phyloP scores from a whole-genome alignment of 257 asterid species.

The Linaria vulgaris region DNA sequence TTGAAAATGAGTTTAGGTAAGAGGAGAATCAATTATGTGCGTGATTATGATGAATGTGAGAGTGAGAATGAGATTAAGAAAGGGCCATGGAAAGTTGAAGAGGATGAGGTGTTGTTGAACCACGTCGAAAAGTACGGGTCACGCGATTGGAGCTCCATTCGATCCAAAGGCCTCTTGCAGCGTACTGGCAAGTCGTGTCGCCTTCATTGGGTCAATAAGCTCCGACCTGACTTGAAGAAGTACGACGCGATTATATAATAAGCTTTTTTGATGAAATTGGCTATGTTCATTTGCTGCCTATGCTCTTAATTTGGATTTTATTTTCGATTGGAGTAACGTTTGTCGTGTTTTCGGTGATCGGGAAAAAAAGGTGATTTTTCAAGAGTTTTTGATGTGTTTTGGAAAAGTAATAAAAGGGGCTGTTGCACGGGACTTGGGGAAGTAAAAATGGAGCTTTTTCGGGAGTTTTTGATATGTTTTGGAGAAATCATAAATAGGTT shows the following conservation, averaged over 20 bases:
- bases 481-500: too few species aligned
- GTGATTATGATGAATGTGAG: constrained; percentile 30
- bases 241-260: constrained; percentile 16
- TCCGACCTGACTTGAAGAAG: constrained; percentile 81
- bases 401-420: too few species aligned
- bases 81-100: constrained; percentile 95
- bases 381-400: too few species aligned
- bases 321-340: too few species aligned
- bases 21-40: constrained; percentile 33
- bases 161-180: constrained; percentile 92
- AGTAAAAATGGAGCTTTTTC: too few species aligned
- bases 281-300: too few species aligned
- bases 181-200: constrained; percentile 96
- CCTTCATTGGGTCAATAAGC: constrained; percentile 96
- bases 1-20: constrained; percentile 38
- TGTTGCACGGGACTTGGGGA: too few species aligned
- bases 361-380: too few species aligned
- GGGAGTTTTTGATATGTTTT: too few species aligned
- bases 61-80: constrained; percentile 68
- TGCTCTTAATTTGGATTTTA: too few species aligned
- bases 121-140: constrained; percentile 78
- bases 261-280: too few species aligned
- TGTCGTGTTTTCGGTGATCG: too few species aligned
- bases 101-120: constrained; percentile 66
- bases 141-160: constrained; percentile 97